Conservation (phyloP, 208 protist species). For the Acanthamoeba lenticulata region DNA sequence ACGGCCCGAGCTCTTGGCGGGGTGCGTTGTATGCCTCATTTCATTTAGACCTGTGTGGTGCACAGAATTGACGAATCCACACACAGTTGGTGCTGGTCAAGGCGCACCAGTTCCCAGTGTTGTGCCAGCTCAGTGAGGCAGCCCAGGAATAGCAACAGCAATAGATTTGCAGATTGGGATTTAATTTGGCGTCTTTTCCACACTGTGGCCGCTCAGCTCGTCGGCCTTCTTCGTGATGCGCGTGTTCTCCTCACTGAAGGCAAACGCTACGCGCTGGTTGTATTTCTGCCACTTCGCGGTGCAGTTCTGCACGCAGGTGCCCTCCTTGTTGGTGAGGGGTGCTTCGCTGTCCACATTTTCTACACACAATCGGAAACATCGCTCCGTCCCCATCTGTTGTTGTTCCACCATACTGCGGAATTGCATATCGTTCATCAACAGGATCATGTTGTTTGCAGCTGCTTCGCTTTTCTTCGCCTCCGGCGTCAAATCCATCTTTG, state of each 20-base stretch:
- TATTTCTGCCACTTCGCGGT: constrained; percentile 13
- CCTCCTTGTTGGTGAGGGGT: not conserved
- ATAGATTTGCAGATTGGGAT: not conserved
- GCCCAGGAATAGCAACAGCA: too few relatives aligned
- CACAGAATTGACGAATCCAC: too few relatives aligned
- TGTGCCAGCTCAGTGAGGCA: not conserved
- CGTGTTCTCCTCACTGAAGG: not conserved
- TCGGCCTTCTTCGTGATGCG: not conserved
- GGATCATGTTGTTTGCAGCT: not conserved
- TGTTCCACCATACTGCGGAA: not conserved
- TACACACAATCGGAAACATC: not conserved
- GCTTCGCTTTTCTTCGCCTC: not conserved
- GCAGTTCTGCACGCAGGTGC: not conserved
- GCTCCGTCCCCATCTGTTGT: not conserved
- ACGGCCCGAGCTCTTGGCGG: not conserved
- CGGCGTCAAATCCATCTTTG: not conserved
- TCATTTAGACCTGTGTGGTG: too few relatives aligned
- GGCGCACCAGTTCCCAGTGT: not conserved
- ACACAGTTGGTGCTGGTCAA: too few relatives aligned
- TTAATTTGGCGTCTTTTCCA: not conserved
- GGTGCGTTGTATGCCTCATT: too few relatives aligned
- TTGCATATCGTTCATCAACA: constrained; percentile 17
- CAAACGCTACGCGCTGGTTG: not conserved
- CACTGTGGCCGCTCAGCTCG: not conserved
- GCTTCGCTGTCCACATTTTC: not conserved